Evolutionary conservation across 176 grass and related monocot species (phyloP), one percentile per base, ranked within the genome.

Genomic region (Triticum timopheevii): DNA sequence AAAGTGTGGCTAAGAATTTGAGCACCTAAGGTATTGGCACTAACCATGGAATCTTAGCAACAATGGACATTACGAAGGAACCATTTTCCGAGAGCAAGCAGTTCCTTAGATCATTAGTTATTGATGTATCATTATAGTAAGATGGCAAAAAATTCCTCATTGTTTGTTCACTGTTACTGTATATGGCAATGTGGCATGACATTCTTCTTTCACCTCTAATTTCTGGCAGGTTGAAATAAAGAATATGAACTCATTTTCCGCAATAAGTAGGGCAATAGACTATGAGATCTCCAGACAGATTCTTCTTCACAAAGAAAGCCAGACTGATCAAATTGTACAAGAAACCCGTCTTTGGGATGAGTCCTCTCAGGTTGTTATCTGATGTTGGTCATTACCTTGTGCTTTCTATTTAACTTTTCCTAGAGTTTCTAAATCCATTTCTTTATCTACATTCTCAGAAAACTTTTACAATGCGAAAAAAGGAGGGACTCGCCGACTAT

Each of bases 261-360:
- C 42, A 30, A 50, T 76, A 76, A 76, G 73, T 76, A 76, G 73
- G 73, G 73, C 73, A 11, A 76, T 76, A 30, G 73, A 76, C 28
- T 76, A 76, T 50, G 73, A 76, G 24, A 76, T 76, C 42, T 69
- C 89, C 16, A 79, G 93, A 4, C 96, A 98, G 73, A 92, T 98
- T 65, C 79, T 93, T 90, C 94, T 98, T 38, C 88, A 96, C 67
- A 94, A 89, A 79, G 86, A 90, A 84, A 92, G 89, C 63, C 92
- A 88, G 75, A 82, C 73, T 82, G 79, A 94, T 87, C 88, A 98
- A 85, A 96, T 98, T 91, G 90, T 98, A 61, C 97, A 98, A 87
- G 97, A 98, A 94, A 98, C 94, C 25, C 94, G 97, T 16, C 80
- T 94, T 22, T 98, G 97, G 94, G 97, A 98, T 64, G 94, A 98